Evolutionary conservation across 176 grass and related monocot species (phyloP).

Genomic region (Otatea glauca): DNA sequence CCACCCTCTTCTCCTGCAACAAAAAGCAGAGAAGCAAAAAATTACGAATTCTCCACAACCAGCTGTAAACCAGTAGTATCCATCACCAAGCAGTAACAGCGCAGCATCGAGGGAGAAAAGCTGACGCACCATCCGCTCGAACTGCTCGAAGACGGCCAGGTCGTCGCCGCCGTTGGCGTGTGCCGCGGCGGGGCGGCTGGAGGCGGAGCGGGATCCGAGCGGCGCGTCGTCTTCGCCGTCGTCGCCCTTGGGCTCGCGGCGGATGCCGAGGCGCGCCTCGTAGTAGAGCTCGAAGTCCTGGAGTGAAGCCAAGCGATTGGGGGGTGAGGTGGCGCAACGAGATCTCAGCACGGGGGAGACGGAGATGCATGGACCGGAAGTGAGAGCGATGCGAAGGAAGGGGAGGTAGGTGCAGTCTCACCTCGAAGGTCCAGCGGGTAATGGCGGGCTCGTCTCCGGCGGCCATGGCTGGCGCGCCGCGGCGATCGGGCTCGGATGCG

Average conservation of each 20-base stretch:
- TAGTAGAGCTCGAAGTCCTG: conserved; percentile 73
- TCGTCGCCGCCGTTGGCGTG: conserved; percentile 49
- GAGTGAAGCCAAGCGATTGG: neutral
- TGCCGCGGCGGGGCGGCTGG: neutral
- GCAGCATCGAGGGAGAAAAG: neutral
- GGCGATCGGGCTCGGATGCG: neutral
- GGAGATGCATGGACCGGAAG: too few species aligned
- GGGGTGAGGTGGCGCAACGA: conserved; percentile 34
- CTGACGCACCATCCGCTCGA: conserved; percentile 53
- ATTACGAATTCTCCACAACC: neutral
- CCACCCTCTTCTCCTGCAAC: conserved; percentile 58
- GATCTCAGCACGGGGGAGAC: conserved; percentile 29
- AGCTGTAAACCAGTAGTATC: neutral
- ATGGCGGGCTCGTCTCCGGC: conserved; percentile 52
- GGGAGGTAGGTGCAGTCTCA: neutral
- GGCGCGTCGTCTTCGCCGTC: neutral
- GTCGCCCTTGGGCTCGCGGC: conserved; percentile 38
- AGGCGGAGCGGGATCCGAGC: conserved; percentile 14
- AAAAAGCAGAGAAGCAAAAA: neutral
- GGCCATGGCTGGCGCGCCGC: conserved; percentile 35
- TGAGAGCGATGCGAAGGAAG: too few species aligned
- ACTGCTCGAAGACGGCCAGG: conserved; percentile 69
- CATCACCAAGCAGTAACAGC: neutral
- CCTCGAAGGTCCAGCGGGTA: conserved; percentile 76
- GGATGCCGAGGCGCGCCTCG: conserved; percentile 59